These are phyloP conservation scores for Ehretia macrophylla DNA, from an alignment of 257 asterid genomes.

Conservation along the genomic window DNA sequence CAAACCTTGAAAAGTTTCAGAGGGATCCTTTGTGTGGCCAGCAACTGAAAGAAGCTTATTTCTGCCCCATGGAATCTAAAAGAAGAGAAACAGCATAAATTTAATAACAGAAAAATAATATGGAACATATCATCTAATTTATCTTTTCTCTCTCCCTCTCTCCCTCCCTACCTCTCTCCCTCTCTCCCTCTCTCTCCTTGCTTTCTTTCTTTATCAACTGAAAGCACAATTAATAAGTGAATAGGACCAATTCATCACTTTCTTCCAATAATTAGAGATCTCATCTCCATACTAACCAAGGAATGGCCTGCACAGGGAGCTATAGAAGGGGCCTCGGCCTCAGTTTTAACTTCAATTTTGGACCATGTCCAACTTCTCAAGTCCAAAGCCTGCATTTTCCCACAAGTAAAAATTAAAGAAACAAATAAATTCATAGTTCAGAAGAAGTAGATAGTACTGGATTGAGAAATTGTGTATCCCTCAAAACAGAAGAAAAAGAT, in stretches of 20 bases:
- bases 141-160: no score
- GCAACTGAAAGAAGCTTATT: constrained; percentile 86
- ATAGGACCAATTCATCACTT: neutral
- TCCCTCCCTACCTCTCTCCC: no score
- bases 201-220: neutral
- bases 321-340: constrained; percentile 32
- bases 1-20: constrained; percentile 82
- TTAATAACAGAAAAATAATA: constrained; percentile 16
- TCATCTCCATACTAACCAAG: constrained; percentile 58
- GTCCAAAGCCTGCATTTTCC: constrained; percentile 55
- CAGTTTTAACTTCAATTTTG: constrained; percentile 61
- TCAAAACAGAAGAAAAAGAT: neutral
- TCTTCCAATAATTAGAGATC: neutral
- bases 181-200: no score
- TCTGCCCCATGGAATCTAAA: constrained; percentile 88
- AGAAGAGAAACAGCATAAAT: constrained; percentile 16
- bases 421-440: no score
- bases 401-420: no score
- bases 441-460: neutral
- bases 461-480: neutral
- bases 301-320: constrained; percentile 88
- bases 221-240: neutral
- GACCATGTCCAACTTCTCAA: constrained; percentile 92
- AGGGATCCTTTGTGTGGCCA: constrained; percentile 88
- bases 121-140: no score